These are phyloP conservation scores for Debaryomycetaceae sp. DNA, from an alignment of 1,139 yeast species.

Conservation along the genomic window DNA sequence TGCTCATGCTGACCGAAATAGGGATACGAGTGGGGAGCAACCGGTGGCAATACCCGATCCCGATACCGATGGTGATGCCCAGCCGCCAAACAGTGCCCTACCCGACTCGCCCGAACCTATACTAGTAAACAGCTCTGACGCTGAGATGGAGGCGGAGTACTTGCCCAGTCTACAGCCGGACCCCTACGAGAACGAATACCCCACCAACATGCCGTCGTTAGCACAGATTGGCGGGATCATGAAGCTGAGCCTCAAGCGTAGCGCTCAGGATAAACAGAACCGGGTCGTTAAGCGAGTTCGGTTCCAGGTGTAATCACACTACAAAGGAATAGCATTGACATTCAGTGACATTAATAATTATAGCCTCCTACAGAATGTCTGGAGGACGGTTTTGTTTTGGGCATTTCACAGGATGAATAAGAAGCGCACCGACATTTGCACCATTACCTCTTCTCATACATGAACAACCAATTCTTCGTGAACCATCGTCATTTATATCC, in stretches of 20 bases:
- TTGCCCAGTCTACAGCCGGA: slow-evolving; percentile 3
- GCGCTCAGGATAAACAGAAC: background rate
- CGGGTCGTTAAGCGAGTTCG: slow-evolving; percentile 4
- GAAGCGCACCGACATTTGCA: no score
- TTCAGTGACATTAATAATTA: no score
- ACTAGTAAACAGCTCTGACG: background rate
- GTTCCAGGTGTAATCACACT: slow-evolving; percentile 3
- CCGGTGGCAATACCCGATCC: background rate
- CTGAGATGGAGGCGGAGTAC: slow-evolving; percentile 4
- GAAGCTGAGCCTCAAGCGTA: slow-evolving; percentile 1
- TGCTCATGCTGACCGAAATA: background rate
- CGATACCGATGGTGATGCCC: background rate
- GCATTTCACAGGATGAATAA: no score
- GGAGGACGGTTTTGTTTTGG: no score
- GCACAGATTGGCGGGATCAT: slow-evolving; percentile 1
- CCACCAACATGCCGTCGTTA: background rate
- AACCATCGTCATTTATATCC: no score
- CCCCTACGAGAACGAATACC: slow-evolving; percentile 1
- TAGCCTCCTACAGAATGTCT: no score
- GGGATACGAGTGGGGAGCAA: no score
- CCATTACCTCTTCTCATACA: no score
- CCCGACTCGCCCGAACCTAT: no score
- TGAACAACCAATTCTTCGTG: no score
- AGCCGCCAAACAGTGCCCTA: background rate
- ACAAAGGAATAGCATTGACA: background rate